phyloP scores from a whole-genome alignment of 1,284 basidiomycete genomes.

The Puccinia horiana region DNA sequence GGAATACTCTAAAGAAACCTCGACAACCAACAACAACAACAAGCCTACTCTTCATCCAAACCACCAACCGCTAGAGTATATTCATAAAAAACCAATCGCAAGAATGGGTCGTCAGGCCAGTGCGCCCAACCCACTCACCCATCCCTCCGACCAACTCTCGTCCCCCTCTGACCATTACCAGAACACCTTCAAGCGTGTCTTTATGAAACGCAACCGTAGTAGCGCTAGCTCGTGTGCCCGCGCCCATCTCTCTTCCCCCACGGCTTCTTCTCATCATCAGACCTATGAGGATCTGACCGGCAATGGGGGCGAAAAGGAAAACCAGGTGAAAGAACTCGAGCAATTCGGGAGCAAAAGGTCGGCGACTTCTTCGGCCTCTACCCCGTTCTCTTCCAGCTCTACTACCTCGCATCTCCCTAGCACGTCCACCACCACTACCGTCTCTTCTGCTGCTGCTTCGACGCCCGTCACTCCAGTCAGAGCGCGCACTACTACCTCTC shows the following conservation, averaged over 20 bases:
- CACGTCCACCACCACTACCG: background rate
- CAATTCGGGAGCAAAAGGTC: no score
- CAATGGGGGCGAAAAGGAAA: no score
- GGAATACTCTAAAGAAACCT: background rate
- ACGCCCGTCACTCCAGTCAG: background rate
- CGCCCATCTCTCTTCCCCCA: background rate
- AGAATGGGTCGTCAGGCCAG: background rate
- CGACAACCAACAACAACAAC: background rate
- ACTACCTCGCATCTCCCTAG: background rate
- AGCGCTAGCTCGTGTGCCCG: background rate
- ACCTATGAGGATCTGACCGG: no score
- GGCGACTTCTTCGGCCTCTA: background rate
- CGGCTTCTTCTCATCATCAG: background rate
- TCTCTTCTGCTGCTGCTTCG: background rate
- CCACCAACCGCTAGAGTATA: background rate
- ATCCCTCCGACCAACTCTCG: background rate
- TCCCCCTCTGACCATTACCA: background rate
- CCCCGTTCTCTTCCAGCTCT: background rate
- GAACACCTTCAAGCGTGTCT: constrained; percentile 24
- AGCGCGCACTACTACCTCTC: background rate
- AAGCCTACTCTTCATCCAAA: background rate
- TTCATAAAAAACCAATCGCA: background rate
- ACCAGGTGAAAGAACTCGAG: no score
- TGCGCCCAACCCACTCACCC: constrained; percentile 2
- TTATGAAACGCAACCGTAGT: constrained; percentile 22